These are phyloP conservation scores for Cordyceps javanica DNA, from an alignment of 2,329 filamentous ascomycete genomes.

Conservation along the genomic window DNA sequence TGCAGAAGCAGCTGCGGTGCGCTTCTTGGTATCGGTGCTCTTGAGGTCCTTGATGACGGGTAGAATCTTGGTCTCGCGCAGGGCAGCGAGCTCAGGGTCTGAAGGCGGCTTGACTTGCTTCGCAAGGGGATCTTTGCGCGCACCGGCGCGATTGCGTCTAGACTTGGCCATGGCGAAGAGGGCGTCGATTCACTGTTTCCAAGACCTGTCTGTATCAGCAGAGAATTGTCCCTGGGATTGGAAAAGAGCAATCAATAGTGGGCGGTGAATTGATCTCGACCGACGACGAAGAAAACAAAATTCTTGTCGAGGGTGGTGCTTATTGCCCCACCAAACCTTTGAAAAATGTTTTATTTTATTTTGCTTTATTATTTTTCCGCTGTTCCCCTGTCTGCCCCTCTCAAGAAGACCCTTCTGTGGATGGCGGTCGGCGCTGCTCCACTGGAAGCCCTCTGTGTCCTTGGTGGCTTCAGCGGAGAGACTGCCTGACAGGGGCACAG, in stretches of 20 bases:
- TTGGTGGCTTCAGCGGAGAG: not conserved
- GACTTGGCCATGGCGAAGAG: conserved; percentile 50
- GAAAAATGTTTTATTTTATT: not conserved
- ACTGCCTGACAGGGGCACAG: not conserved
- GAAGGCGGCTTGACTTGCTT: conserved; percentile 55
- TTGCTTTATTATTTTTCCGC: not conserved
- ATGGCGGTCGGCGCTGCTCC: not conserved
- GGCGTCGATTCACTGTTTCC: not conserved
- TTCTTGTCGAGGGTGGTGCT: not conserved
- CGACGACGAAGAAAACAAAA: not conserved
- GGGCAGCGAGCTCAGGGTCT: conserved; percentile 56
- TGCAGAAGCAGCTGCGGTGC: conserved; percentile 52
- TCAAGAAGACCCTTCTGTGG: not conserved
- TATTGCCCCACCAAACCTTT: conserved; percentile 3
- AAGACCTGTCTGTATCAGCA: not conserved
- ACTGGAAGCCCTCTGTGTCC: not conserved
- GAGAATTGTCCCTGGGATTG: not conserved
- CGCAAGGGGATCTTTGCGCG: conserved; percentile 47
- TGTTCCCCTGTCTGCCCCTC: not conserved
- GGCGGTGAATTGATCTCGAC: not conserved
- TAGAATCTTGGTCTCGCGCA: conserved; percentile 57
- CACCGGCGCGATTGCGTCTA: conserved; percentile 45
- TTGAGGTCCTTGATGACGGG: conserved; percentile 56
- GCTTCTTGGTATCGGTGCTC: conserved; percentile 52
- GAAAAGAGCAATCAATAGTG: not conserved